Evolutionary conservation across 2,329 filamentous ascomycete species (phyloP).

Genomic region (Cadophora luteo-olivacea): DNA sequence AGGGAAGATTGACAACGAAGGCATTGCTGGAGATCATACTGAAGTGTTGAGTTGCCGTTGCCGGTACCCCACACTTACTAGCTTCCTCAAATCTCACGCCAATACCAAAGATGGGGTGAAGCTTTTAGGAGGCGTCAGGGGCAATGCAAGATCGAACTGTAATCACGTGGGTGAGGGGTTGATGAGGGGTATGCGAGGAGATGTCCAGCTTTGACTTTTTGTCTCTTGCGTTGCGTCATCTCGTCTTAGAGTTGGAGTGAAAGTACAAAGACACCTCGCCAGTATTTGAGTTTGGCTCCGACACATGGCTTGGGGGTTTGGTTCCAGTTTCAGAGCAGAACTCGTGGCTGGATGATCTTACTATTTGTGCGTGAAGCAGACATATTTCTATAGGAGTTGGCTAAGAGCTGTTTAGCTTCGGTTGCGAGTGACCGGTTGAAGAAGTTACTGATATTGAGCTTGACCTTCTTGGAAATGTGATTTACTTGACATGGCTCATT

Average conservation of each 20-base stretch:
- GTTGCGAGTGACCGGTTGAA: not conserved
- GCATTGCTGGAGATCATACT: not conserved
- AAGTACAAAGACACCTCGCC: not conserved
- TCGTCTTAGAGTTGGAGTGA: not conserved
- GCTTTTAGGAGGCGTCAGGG: not conserved
- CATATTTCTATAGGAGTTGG: not conserved
- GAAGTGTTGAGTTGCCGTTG: not conserved
- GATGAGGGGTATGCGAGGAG: not conserved
- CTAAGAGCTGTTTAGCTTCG: not conserved
- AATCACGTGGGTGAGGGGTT: slow-evolving; percentile 7
- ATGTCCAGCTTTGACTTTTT: not conserved
- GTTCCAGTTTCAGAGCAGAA: not conserved
- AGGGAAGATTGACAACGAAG: not conserved
- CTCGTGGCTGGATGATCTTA: not conserved
- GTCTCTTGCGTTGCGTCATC: not conserved
- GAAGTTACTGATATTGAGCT: no score
- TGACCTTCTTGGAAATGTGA: no score
- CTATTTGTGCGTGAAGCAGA: not conserved
- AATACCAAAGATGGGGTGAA: slow-evolving; percentile 15
- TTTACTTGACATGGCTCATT: no score
- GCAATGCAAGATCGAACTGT: no score
- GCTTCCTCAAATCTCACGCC: not conserved
- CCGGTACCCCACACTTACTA: slow-evolving; percentile 10
- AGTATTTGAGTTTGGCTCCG: not conserved
- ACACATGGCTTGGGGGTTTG: not conserved